Base-by-base conservation (phyloP, 306 rosid genomes). In the Lathyrus aphaca region DNA sequence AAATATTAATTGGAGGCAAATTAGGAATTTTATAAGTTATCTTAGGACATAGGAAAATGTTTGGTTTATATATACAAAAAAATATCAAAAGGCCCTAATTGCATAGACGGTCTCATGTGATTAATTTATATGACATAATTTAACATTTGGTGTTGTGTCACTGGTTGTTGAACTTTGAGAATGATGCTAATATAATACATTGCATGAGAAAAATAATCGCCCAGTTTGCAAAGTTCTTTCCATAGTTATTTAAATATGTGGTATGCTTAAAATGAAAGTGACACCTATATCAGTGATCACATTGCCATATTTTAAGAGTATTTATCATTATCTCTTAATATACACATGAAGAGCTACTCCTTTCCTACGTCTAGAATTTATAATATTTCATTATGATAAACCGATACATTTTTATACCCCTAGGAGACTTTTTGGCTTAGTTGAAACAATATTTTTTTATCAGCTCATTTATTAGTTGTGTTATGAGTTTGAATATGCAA, bases 41-140 rank as follows among this genome's bases (percentile, higher is more conserved):
- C 18, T n/a, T 16, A 66, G 55, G 53, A 46, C 65, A 70, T 40
- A 14, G 0, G 53, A 73, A 4, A 12, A 10, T 35, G 13, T 16
- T 15, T 38, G 66, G 42, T 58, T 70, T 32, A 60, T 54, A 21
- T 48, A 69, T 35, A 71, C 57, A 75, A 30, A 32, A 82, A 82
- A 30, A 40, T 79, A 30, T 75, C 43, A 44, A 67, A 67, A 79
- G 86, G 83, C 81, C 68, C 27, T 59, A 55, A 67, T 75, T 82
- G 69, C 39, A 53, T 51, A 3, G 86, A 56, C 86, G 86, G 86
- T 75, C 9, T 23, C 2, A 16, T 21, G 13, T 9, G 71, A 72
- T 25, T 45, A 66, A 66, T 43, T 53, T 66, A 56, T 66, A 49
- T 39, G 19, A 25, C 29, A 27, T 70, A 65, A 38, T 54, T 46